Base-by-base conservation (phyloP, 2,329 filamentous ascomycete genomes). In the Claviceps digitariae region DNA sequence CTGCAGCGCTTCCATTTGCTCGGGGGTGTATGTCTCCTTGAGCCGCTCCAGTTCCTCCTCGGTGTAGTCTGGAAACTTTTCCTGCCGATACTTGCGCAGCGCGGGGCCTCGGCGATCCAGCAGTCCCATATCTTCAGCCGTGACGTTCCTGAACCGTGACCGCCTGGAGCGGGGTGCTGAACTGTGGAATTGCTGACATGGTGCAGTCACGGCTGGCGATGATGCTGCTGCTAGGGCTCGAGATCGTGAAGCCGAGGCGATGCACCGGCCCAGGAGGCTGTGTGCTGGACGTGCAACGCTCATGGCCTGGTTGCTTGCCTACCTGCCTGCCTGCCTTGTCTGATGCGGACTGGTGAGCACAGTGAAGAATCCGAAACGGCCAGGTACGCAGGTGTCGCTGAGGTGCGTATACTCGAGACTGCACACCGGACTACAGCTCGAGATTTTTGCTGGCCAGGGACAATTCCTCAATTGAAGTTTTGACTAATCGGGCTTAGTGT, bases 1-100 rank as follows among this genome's bases (percentile, higher is more conserved):
- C 69, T 86, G 77, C 65, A 97, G 82, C 54, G 90, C 88, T 53
- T 81, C 82, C 60, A 94, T 75, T 72, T 97, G 91, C 66, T 85
- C 81, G 17, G 83, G 77, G 0, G 88, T 87, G 74, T 95, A 97
- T 61, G 78, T 79, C 63, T 80, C 71, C 55, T 70, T 69, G 54
- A 95, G 75, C 21, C 70, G 63, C 55, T 76, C 74, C 63, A 81
- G 78, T 64, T 93, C 83, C 58, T 82, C 76, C 43, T 76, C 69
- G 15, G 81, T 82, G 71, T 90, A 93, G 15, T 78, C 73, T 57
- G 81, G 76, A 62, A 82, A 83, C 45, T 70, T 65, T 44, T 77
- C 63, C 56, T 71, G 63, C 53, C 70, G 67, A 60, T 71, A 78
- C 58, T 72, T 61, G 23, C 70, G 63, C 57, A 79, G 60, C 52